phyloP scores from a whole-genome alignment of 1,284 basidiomycete genomes.

The Ganoderma sp. region DNA sequence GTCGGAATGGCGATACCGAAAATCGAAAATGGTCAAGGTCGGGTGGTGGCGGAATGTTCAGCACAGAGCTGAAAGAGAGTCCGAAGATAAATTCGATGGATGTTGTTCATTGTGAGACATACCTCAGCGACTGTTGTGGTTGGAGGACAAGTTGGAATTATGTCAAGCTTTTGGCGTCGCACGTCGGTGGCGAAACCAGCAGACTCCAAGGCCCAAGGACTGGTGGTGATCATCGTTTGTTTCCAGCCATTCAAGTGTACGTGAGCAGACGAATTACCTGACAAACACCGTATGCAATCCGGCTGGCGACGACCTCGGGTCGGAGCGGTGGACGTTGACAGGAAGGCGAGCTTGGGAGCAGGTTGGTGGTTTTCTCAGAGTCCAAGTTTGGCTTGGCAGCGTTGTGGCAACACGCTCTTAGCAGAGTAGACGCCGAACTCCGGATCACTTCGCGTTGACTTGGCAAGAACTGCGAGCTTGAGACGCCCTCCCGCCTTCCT shows the following conservation, averaged over 20 bases:
- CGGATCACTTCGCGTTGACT: not conserved
- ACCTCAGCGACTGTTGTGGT: not conserved
- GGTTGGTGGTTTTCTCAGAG: not conserved
- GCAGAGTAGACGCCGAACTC: not conserved
- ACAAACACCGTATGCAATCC: not conserved
- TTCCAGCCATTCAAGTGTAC: not conserved
- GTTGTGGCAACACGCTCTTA: not conserved
- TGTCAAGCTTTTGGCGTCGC: not conserved
- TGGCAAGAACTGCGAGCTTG: not conserved
- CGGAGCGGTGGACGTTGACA: not conserved
- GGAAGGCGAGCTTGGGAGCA: not conserved
- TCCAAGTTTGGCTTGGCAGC: not conserved
- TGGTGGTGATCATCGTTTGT: not conserved
- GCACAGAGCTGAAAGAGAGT: not conserved
- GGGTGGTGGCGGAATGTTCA: not conserved
- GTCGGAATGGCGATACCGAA: constrained; percentile 7
- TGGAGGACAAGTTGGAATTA: not conserved
- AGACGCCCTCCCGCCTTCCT: not conserved
- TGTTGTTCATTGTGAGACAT: not conserved
- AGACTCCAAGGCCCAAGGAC: not conserved
- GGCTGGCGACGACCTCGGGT: not conserved
- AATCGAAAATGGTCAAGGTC: constrained; percentile 3
- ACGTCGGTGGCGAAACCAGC: not conserved
- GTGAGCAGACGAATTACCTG: not conserved
- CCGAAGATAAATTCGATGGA: not conserved